Evolutionary conservation across 768 basidiomycete species (phyloP).

Genomic region (Solioccasus polychromus): DNA sequence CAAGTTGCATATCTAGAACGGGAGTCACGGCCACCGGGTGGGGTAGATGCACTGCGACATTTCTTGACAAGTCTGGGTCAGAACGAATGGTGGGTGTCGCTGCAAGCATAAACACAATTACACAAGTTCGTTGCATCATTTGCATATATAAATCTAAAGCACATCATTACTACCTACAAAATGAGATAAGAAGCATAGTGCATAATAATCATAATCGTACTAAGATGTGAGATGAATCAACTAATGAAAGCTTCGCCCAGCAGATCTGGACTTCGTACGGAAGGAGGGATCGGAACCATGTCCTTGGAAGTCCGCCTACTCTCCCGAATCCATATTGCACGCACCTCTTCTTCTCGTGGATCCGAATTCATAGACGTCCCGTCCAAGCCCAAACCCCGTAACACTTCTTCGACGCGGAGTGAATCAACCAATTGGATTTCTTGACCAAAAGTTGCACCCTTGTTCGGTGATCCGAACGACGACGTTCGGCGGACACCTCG

Average conservation of each 20-base stretch:
- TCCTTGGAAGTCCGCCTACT: constrained; percentile 37
- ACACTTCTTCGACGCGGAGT: constrained; percentile 63
- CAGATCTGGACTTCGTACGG: constrained; percentile 6
- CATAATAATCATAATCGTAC: constrained; percentile 5
- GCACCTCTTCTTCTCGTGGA: constrained; percentile 42
- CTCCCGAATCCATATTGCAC: constrained; percentile 43
- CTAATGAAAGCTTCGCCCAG: constrained; percentile 36
- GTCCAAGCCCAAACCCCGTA: constrained; percentile 59
- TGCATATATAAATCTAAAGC: constrained; percentile 25
- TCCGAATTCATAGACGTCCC: constrained; percentile 24
- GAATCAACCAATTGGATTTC: constrained; percentile 56
- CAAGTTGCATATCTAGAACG: constrained; percentile 24
- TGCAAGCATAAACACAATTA: constrained; percentile 7
- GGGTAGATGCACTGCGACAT: constrained; percentile 52
- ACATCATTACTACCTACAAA: constrained; percentile 13
- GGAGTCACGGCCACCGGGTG: constrained; percentile 44
- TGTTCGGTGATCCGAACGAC: constrained; percentile 47
- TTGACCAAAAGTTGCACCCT: constrained; percentile 33
- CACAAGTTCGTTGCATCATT: constrained; percentile 9
- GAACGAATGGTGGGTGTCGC: constrained; percentile 54
- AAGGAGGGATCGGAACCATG: constrained; percentile 20
- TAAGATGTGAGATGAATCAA: constrained; percentile 17
- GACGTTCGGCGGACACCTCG: constrained; percentile 53
- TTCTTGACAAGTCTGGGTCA: constrained; percentile 53
- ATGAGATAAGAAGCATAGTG: constrained; percentile 5